Percentiles rank a stretch among this genome's conserved stretches.
These are phyloP conservation scores for Didymella keratinophila DNA, from an alignment of 2,329 filamentous ascomycete species.

Conservation along the genomic window DNA sequence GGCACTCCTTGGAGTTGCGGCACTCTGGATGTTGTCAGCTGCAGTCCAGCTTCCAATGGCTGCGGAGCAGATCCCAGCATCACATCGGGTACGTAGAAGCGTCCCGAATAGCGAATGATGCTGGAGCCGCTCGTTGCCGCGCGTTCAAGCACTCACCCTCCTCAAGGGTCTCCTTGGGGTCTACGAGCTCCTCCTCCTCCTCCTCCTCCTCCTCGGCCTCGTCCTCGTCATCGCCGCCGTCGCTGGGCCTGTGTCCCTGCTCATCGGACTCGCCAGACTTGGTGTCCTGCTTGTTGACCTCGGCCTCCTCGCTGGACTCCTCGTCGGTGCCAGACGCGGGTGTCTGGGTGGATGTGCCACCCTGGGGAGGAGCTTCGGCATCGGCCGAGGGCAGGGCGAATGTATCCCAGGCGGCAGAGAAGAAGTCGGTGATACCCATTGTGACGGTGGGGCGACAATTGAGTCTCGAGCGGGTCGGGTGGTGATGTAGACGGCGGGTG, in stretches of 20 bases:
- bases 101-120: background rate
- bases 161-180: conserved; percentile 87
- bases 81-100: conserved; percentile 13
- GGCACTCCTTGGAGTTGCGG: conserved; percentile 83
- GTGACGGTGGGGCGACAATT: conserved; percentile 44
- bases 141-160: conserved; percentile 75
- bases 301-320: conserved; percentile 53
- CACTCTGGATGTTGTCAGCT: conserved; percentile 71
- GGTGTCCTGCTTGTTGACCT: conserved; percentile 54
- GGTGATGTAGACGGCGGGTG: conserved; percentile 34
- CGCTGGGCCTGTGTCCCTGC: conserved; percentile 59
- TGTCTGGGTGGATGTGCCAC: conserved; percentile 49
- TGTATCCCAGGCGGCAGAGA: conserved; percentile 70
- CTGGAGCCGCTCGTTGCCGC: background rate
- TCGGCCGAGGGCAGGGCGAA: conserved; percentile 60
- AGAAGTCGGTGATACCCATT: conserved; percentile 72
- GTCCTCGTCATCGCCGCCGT: conserved; percentile 55
- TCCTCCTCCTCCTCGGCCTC: conserved; percentile 74
- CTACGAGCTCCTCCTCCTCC: conserved; percentile 82
- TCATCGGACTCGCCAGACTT: conserved; percentile 53
- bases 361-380: conserved; percentile 55
- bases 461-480: conserved; percentile 31
- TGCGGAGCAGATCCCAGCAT: background rate
- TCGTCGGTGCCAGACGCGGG: conserved; percentile 55
- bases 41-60: conserved; percentile 14